Evolutionary conservation across 1,284 basidiomycete genomes (phyloP).

Genomic region (Moesziomyces parantarcticus): DNA sequence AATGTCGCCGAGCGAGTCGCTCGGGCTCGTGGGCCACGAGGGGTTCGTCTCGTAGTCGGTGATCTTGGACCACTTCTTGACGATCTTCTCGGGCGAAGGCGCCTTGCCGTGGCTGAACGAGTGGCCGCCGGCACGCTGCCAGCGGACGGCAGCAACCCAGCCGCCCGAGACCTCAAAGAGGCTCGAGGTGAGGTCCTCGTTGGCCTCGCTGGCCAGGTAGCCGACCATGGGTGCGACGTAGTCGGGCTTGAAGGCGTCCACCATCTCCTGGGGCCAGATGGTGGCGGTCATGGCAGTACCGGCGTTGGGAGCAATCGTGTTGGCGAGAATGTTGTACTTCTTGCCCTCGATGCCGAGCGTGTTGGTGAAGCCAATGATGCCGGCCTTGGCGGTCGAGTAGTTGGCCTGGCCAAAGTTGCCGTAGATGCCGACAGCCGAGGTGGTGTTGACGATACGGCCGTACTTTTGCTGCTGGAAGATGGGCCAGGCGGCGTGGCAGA

Average conservation of each 20-base stretch:
- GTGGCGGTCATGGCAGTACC: slow-evolving; percentile 72
- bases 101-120: slow-evolving; percentile 65
- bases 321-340: slow-evolving; percentile 86
- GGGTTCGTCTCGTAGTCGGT: slow-evolving; percentile 65
- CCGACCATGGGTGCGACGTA: slow-evolving; percentile 91
- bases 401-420: slow-evolving; percentile 94
- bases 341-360: slow-evolving; percentile 91
- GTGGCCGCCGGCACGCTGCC: slow-evolving; percentile 87
- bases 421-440: slow-evolving; percentile 89
- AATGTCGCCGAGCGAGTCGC: slow-evolving; percentile 64
- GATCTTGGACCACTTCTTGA: slow-evolving; percentile 64
- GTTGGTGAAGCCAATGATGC: slow-evolving; percentile 87
- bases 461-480: slow-evolving; percentile 97
- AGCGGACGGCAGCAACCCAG: slow-evolving; percentile 90
- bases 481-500: slow-evolving; percentile 93
- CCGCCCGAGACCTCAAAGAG: slow-evolving; percentile 92
- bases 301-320: slow-evolving; percentile 90
- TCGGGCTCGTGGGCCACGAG: slow-evolving; percentile 60
- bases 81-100: slow-evolving; percentile 59
- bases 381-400: slow-evolving; percentile 84
- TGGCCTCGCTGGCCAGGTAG: slow-evolving; percentile 84
- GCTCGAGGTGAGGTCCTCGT: slow-evolving; percentile 78
- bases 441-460: slow-evolving; percentile 93
- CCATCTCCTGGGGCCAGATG: slow-evolving; percentile 86
- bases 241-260: slow-evolving; percentile 95